Percentiles rank a stretch among this genome's conserved stretches.
Conservation (phyloP, 2,329 filamentous ascomycete species). For the Colletotrichum truncatum region DNA sequence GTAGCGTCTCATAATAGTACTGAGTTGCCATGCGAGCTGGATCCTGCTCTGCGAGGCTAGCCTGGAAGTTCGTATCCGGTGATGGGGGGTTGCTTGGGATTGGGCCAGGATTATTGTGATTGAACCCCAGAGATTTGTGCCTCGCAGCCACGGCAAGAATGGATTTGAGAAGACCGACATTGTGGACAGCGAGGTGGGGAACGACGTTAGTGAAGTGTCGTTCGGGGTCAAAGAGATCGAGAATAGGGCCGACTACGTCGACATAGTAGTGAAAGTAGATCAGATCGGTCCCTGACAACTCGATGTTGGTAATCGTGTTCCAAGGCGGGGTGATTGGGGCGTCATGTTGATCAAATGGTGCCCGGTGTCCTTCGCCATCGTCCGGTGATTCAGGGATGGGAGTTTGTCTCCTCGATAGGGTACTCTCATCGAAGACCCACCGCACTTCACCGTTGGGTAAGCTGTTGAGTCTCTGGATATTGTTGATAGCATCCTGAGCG, state of each 20-base stretch:
- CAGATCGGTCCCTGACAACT: not conserved
- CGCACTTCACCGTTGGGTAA: not conserved
- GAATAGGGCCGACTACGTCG: constrained; percentile 25
- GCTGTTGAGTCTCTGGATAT: constrained; percentile 17
- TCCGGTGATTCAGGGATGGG: constrained; percentile 11
- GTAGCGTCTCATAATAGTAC: constrained; percentile 69
- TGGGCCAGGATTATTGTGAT: not conserved
- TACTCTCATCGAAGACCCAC: constrained; percentile 19
- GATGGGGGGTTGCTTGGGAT: not conserved
- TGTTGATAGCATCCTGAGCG: constrained; percentile 20
- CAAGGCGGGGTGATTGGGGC: not conserved
- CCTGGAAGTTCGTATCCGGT: not conserved
- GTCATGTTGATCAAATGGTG: not conserved
- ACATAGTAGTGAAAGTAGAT: constrained; percentile 28
- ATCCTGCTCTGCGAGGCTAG: not conserved
- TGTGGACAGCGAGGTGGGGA: constrained; percentile 27
- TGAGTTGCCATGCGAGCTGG: constrained; percentile 47
- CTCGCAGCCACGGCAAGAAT: constrained; percentile 27
- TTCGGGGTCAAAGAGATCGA: constrained; percentile 30
- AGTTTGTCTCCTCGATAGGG: constrained; percentile 18
- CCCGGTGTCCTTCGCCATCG: not conserved
- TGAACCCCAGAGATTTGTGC: constrained; percentile 8
- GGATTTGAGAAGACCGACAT: constrained; percentile 29
- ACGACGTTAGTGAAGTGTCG: constrained; percentile 29
- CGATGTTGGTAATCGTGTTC: constrained; percentile 16